Evolutionary conservation across 257 asterid species (phyloP).

Genomic region (Coffea canephora): DNA sequence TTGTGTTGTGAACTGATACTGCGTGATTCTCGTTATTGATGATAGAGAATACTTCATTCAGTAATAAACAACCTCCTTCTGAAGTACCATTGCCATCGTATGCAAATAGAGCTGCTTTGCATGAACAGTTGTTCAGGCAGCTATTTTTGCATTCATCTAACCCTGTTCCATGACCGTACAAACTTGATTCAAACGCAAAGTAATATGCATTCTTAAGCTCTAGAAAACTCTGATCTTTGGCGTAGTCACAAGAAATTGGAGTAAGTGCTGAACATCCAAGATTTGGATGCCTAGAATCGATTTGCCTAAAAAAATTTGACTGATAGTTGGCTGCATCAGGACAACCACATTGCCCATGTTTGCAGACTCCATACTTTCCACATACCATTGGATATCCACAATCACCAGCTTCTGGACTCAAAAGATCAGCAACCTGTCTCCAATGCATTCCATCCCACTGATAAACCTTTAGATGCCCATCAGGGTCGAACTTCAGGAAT

Average conservation of each 20-base stretch:
- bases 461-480: slow-evolving; percentile 34
- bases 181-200: not conserved
- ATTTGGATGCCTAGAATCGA: not conserved
- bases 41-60: slow-evolving; percentile 18
- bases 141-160: slow-evolving; percentile 12
- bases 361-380: slow-evolving; percentile 38
- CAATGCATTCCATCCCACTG: slow-evolving; percentile 22
- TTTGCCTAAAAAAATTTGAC: not conserved
- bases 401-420: slow-evolving; percentile 11
- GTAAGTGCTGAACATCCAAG: slow-evolving; percentile 11
- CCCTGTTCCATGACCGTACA: not conserved
- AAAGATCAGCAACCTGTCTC: slow-evolving; percentile 28
- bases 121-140: slow-evolving; percentile 21
- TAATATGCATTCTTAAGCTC: slow-evolving; percentile 16
- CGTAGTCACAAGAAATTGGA: slow-evolving; percentile 6
- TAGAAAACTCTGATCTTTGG: slow-evolving; percentile 3
- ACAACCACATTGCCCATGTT: slow-evolving; percentile 27
- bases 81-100: not conserved
- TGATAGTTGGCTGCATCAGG: not conserved
- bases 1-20: not conserved
- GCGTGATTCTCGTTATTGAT: not conserved
- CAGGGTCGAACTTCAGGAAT: slow-evolving; percentile 29
- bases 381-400: slow-evolving; percentile 38
- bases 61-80: slow-evolving; percentile 4
- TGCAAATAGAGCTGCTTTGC: slow-evolving; percentile 22